phyloP scores from a whole-genome alignment of 345 rosid genomes.

The Eucalyptus rudis region DNA sequence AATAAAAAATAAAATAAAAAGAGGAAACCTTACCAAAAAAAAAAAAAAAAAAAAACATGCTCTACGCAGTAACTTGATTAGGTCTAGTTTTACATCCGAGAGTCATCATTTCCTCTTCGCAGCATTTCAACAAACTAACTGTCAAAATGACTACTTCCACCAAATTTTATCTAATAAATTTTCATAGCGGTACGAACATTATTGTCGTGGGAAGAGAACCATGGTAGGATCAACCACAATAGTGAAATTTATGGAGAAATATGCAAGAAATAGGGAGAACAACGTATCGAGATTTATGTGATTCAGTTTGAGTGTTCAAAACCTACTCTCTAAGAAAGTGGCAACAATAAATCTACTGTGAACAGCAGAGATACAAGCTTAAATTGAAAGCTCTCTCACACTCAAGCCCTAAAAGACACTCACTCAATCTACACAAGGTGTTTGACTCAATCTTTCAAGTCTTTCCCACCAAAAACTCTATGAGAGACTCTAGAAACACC shows the following conservation, averaged over 20 bases:
- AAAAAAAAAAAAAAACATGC: neutral
- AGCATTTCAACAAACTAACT: neutral
- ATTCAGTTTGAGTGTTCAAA: rapidly evolving
- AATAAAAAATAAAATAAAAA: too few species aligned
- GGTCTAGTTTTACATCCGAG: neutral
- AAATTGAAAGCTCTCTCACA: neutral
- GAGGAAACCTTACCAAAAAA: too few species aligned
- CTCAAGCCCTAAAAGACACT: neutral
- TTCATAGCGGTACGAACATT: neutral
- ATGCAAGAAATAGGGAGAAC: neutral
- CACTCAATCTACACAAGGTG: neutral
- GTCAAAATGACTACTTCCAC: neutral
- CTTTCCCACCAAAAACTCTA: neutral
- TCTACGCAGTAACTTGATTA: neutral
- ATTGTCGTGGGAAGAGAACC: neutral
- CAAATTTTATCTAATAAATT: neutral
- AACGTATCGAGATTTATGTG: neutral
- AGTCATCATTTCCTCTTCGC: neutral
- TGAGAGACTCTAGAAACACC: neutral
- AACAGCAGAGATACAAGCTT: neutral
- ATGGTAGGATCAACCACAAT: neutral
- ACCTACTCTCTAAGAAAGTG: neutral
- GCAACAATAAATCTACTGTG: neutral
- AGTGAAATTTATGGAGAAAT: neutral
- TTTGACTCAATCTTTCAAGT: neutral